These are phyloP conservation scores for Vanderwaltozyma yarrowii DNA, from an alignment of 805 yeast species.

Conservation along the genomic window DNA sequence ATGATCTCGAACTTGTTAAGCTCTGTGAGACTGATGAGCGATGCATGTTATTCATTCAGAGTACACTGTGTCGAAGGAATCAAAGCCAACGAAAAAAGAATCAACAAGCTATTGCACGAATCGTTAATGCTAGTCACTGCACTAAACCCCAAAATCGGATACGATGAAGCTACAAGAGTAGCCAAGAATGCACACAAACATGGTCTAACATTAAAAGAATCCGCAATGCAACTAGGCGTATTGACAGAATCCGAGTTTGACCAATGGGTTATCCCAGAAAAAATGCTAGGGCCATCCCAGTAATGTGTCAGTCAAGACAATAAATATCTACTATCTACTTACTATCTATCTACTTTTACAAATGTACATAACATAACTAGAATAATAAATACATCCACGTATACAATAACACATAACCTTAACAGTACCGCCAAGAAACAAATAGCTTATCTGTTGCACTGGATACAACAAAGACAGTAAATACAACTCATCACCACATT, in stretches of 20 bases:
- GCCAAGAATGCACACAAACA: conserved; percentile 99
- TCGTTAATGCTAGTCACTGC: conserved; percentile 98
- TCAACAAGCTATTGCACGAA: conserved; percentile 80
- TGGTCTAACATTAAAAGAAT: conserved; percentile 89
- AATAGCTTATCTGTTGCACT: no score
- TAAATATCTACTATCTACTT: no score
- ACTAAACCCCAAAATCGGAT: conserved; percentile 96
- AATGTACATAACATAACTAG: no score
- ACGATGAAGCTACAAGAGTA: conserved; percentile 93
- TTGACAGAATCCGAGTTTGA: conserved; percentile 81
- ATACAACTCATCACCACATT: no score
- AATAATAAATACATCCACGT: no score
- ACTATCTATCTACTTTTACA: no score
- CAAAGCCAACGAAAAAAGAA: conserved; percentile 77
- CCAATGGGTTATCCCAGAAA: conserved; percentile 95
- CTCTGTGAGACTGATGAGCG: conserved; percentile 81
- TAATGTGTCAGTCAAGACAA: no score
- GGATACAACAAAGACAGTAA: no score
- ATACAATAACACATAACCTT: no score
- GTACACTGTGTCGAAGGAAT: conserved; percentile 93
- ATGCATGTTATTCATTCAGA: conserved; percentile 84
- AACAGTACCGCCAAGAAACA: no score
- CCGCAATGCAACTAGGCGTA: conserved; percentile 85
- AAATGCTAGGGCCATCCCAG: conserved; percentile 98
- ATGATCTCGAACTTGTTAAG: conserved; percentile 83